Evolutionary conservation across 768 basidiomycete genomes (phyloP).

Genomic region (Termitomyces sp.): DNA sequence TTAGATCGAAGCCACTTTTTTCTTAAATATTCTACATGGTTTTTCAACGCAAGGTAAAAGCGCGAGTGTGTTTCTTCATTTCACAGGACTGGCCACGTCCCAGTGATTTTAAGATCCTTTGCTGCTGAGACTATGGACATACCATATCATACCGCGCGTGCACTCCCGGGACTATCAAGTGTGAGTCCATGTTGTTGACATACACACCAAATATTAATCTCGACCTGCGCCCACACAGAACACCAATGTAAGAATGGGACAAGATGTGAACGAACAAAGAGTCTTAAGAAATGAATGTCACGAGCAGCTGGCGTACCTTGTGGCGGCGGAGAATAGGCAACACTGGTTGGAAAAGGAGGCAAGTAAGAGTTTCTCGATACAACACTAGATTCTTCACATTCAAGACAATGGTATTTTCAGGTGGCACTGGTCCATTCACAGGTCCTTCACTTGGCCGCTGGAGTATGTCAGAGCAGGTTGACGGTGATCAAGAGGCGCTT

Average conservation of each 20-base stretch:
- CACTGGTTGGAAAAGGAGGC: slow-evolving; percentile 4
- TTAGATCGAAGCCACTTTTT: neutral
- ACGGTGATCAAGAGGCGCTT: slow-evolving; percentile 9
- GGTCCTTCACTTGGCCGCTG: slow-evolving; percentile 13
- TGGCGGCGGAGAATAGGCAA: neutral
- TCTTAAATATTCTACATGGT: neutral
- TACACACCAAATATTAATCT: neutral
- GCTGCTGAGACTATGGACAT: neutral
- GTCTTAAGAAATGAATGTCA: neutral
- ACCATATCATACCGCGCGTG: neutral
- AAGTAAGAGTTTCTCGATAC: neutral
- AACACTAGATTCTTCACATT: neutral
- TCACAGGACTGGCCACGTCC: neutral
- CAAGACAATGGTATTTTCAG: neutral
- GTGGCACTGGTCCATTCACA: slow-evolving; percentile 13
- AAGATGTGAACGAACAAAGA: neutral
- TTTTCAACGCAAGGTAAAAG: neutral
- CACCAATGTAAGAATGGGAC: neutral
- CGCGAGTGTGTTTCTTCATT: too few species aligned
- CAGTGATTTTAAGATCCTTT: neutral
- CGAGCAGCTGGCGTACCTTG: neutral
- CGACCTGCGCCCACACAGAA: neutral
- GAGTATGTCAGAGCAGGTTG: slow-evolving; percentile 12
- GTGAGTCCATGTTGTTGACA: neutral
- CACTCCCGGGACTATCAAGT: neutral